A percentile compares a stretch with the other conserved stretches of the same genome.
Evolutionary conservation across 169 alveolate species (phyloP).

Genomic region (Miamiensis avidus): DNA sequence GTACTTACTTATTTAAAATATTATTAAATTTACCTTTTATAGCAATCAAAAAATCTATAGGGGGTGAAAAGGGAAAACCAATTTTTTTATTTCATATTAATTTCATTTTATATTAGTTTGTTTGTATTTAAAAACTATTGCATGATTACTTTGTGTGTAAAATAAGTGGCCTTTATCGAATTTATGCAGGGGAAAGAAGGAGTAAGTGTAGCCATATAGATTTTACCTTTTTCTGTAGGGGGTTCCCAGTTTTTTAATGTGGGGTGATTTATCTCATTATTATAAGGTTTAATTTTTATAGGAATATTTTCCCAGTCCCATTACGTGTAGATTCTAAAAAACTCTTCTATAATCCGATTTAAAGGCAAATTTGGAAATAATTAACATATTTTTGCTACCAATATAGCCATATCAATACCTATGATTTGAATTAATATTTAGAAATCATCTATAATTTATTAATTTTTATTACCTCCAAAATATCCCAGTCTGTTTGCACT

Average conservation of each 20-base stretch:
- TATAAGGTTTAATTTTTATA: too few relatives aligned
- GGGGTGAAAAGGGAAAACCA: background rate
- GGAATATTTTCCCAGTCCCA: slow-evolving; percentile 75
- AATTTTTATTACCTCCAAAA: slow-evolving; percentile 77
- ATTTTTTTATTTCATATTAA: too few relatives aligned
- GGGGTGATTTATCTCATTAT: background rate
- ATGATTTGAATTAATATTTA: too few relatives aligned
- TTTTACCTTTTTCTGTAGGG: background rate
- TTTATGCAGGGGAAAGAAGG: background rate
- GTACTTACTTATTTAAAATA: too few relatives aligned
- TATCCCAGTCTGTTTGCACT: slow-evolving; percentile 76
- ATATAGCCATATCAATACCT: slow-evolving; percentile 57
- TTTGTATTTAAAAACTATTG: background rate
- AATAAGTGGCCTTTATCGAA: background rate
- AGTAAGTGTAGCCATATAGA: background rate
- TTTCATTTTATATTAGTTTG: too few relatives aligned
- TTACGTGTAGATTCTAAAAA: slow-evolving; percentile 57
- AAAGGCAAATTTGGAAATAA: slow-evolving; percentile 66
- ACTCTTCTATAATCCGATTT: slow-evolving; percentile 61
- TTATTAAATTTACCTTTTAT: background rate
- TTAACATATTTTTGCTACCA: slow-evolving; percentile 72
- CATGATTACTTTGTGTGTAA: background rate
- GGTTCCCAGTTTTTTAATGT: background rate
- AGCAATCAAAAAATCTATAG: background rate
- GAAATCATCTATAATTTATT: too few relatives aligned